These are phyloP conservation scores for Kwoniella heveanensis DNA, from an alignment of 768 basidiomycete species.

Conservation along the genomic window DNA sequence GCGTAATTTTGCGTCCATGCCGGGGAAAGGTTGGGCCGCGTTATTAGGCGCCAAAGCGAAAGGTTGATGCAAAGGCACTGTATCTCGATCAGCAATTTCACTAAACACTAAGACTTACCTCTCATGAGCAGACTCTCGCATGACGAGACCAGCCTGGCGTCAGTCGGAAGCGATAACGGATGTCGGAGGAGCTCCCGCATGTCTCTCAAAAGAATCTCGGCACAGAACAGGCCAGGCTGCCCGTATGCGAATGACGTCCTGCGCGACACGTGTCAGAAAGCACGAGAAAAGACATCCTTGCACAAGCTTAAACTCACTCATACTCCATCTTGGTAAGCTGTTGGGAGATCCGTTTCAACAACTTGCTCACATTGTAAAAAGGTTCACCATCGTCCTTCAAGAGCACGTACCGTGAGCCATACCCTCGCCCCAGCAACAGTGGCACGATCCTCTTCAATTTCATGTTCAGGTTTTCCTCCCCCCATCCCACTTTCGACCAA, in stretches of 20 bases:
- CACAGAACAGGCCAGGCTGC: slow-evolving; percentile 27
- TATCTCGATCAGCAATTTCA: no score
- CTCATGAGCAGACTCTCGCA: slow-evolving; percentile 31
- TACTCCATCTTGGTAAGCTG: slow-evolving; percentile 45
- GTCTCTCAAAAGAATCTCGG: slow-evolving; percentile 21
- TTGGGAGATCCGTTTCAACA: no score
- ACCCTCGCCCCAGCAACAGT: slow-evolving; percentile 44
- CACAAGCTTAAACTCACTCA: slow-evolving; percentile 30
- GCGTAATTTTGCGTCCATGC: slow-evolving; percentile 38
- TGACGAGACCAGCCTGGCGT: slow-evolving; percentile 37
- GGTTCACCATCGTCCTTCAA: no score
- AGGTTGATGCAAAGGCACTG: slow-evolving; percentile 41
- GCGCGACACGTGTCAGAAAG: not conserved
- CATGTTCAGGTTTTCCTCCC: slow-evolving; percentile 29
- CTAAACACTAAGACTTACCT: no score
- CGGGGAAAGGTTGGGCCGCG: slow-evolving; percentile 25
- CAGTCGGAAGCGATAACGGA: slow-evolving; percentile 28
- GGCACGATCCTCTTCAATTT: slow-evolving; percentile 35
- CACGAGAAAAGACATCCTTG: not conserved
- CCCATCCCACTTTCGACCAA: slow-evolving; percentile 44
- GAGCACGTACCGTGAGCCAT: slow-evolving; percentile 42
- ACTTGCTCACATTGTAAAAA: no score
- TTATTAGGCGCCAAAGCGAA: slow-evolving; percentile 30
- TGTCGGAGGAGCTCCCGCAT: slow-evolving; percentile 29
- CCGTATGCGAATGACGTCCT: slow-evolving; percentile 40